A percentile compares a stretch with the other conserved stretches of the same genome.
Evolutionary conservation across 108 stramenopile species (phyloP).

Genomic region (Hondaea fermentalgiana): DNA sequence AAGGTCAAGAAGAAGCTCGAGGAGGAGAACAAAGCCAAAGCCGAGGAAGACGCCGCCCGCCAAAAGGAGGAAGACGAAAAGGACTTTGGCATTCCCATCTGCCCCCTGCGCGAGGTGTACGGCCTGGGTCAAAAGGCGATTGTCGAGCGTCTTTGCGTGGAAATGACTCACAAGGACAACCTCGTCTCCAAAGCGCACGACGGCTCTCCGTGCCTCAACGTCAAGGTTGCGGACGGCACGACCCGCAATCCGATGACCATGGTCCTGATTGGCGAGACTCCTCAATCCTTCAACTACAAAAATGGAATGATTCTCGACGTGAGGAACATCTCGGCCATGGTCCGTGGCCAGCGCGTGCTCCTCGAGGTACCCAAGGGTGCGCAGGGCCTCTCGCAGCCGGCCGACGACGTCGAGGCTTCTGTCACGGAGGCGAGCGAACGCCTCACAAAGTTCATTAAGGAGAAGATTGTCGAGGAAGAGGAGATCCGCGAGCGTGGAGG

Average conservation of each 20-base stretch:
- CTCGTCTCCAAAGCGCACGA: background rate
- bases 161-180: background rate
- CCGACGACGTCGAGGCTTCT: background rate
- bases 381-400: background rate
- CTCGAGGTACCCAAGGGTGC: conserved; percentile 13
- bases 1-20: background rate
- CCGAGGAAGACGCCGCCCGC: background rate
- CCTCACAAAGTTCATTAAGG: background rate
- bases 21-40: conserved; percentile 10
- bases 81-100: background rate
- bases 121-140: background rate
- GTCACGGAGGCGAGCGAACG: background rate
- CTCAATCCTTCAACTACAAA: background rate
- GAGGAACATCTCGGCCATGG: background rate
- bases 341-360: background rate
- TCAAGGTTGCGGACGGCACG: background rate
- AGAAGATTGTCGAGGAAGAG: conserved; percentile 14
- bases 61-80: background rate
- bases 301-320: background rate
- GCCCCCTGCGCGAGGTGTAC: background rate
- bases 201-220: background rate
- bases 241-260: conserved; percentile 11
- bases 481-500: conserved; percentile 11
- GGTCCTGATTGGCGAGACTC: background rate
- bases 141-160: background rate